phyloP scores from a whole-genome alignment of 2,329 filamentous ascomycete genomes.

The Venturia carpophila region DNA sequence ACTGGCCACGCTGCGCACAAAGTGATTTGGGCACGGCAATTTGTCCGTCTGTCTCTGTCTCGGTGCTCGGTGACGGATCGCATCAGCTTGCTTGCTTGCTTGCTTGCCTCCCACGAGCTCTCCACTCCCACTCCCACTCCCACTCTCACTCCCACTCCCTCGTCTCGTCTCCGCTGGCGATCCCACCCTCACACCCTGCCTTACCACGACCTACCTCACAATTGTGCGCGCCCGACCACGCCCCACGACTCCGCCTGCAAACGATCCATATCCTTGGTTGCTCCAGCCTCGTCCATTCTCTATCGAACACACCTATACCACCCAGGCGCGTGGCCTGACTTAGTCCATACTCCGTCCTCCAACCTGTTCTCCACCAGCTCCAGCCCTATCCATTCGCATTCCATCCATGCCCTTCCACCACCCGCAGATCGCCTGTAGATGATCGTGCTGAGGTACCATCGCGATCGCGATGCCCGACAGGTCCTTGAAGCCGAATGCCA shows the following conservation, averaged over 20 bases:
- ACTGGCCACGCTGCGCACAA: background rate
- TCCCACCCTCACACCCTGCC: background rate
- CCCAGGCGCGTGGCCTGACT: slow-evolving; percentile 9
- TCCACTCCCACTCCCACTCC: background rate
- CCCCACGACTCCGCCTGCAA: background rate
- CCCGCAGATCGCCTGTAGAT: slow-evolving; percentile 26
- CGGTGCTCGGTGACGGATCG: background rate
- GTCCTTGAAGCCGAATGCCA: slow-evolving; percentile 27
- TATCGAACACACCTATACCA: background rate
- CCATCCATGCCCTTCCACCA: slow-evolving; percentile 21
- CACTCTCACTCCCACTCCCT: background rate
- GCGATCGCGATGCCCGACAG: slow-evolving; percentile 34
- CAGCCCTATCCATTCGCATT: slow-evolving; percentile 30
- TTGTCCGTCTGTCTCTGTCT: background rate
- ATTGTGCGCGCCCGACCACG: background rate
- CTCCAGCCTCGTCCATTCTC: background rate
- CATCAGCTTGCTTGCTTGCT: background rate
- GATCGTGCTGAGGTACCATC: slow-evolving; percentile 24
- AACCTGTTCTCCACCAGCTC: slow-evolving; percentile 20
- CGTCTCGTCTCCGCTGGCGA: background rate
- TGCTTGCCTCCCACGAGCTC: background rate
- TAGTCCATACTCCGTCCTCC: slow-evolving; percentile 19
- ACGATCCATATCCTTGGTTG: background rate
- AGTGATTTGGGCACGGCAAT: background rate
- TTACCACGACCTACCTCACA: background rate